A percentile compares a stretch with the other conserved stretches of the same genome.
Conservation (phyloP, 2,329 filamentous ascomycete genomes). For the Fusarium sp. region DNA sequence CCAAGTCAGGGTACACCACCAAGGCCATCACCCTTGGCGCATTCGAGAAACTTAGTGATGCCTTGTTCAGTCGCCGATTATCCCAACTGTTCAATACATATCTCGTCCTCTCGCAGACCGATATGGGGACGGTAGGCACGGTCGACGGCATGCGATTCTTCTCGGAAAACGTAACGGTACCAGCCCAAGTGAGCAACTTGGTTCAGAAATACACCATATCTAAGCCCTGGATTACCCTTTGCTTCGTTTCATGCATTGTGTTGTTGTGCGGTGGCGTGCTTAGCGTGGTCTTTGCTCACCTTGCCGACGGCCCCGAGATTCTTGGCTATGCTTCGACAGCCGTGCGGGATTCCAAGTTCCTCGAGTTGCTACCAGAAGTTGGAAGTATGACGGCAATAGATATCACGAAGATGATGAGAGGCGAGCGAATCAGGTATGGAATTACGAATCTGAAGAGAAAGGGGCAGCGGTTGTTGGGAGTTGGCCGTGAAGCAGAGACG, state of each 20-base stretch:
- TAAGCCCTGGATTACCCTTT: not conserved
- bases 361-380: not conserved
- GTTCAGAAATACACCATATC: not conserved
- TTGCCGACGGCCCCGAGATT: not conserved
- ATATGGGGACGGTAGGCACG: not conserved
- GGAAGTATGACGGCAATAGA: not conserved
- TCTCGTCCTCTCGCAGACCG: not conserved
- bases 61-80: not conserved
- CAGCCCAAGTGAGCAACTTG: not conserved
- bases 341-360: not conserved
- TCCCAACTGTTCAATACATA: not conserved
- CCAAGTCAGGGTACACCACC: not conserved
- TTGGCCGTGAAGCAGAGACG: not conserved
- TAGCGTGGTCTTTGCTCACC: not conserved
- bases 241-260: not conserved
- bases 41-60: not conserved
- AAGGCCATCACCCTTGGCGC: not conserved
- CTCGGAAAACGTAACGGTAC: not conserved
- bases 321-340: not conserved
- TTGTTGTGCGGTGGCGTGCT: not conserved
- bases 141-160: not conserved
- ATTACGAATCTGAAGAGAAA: not conserved
- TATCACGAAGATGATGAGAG: not conserved
- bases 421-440: not conserved
- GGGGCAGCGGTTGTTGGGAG: not conserved